Conservation (phyloP, 257 asterid genomes). For the Solanum sejunctum region DNA sequence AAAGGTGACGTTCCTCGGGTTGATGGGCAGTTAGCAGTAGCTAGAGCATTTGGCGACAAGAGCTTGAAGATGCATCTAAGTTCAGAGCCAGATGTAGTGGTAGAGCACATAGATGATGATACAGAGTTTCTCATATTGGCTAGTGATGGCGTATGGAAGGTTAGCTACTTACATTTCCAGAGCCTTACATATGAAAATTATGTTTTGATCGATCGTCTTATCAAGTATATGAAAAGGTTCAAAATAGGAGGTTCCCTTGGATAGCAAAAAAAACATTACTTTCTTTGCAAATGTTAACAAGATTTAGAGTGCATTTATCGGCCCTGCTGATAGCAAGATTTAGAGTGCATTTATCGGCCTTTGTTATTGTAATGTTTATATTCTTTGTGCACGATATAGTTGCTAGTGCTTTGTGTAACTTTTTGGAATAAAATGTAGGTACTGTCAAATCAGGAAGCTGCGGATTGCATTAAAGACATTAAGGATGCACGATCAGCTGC, state of each 20-base stretch:
- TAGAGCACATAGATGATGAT: constrained; percentile 49
- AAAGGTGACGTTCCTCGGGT: constrained; percentile 91
- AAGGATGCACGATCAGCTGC: constrained; percentile 70
- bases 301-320: background rate
- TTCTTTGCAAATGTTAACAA: background rate
- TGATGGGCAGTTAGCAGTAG: constrained; percentile 88
- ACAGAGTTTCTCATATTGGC: constrained; percentile 74
- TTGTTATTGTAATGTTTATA: background rate
- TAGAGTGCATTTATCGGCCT: background rate
- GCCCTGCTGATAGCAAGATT: background rate
- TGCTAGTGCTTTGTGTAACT: background rate
- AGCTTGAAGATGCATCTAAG: constrained; percentile 80
- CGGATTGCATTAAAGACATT: constrained; percentile 46
- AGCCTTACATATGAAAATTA: background rate
- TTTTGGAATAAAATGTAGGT: constrained; percentile 24
- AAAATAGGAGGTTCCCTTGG: background rate
- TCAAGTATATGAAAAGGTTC: background rate
- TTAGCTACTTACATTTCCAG: constrained; percentile 6
- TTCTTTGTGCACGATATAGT: background rate
- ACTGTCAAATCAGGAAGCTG: constrained; percentile 90
- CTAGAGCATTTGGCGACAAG: constrained; percentile 97
- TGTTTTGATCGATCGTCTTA: background rate
- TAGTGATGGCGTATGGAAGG: constrained; percentile 98
- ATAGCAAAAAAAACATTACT: background rate
- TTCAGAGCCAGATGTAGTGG: constrained; percentile 63